A percentile compares a stretch with the other conserved stretches of the same genome.
Conservation (phyloP, 805 yeast genomes). For the Cyberlindnera meyerae region DNA sequence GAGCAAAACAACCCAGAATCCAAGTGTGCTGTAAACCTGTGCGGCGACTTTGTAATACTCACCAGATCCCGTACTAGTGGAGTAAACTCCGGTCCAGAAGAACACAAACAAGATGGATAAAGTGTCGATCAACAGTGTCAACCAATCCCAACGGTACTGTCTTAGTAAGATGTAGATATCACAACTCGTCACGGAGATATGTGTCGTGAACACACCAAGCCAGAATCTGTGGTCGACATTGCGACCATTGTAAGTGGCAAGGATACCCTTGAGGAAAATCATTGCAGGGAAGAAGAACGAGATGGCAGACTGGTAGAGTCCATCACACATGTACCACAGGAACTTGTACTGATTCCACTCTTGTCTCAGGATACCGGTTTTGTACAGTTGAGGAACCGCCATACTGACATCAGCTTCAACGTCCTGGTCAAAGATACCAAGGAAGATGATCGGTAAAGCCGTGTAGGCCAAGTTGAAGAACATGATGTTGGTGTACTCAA, state of each 20-base stretch:
- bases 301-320: conserved; percentile 67
- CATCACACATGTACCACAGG: conserved; percentile 71
- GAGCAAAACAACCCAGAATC: conserved; percentile 62
- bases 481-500: conserved; percentile 75
- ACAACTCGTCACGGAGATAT: conserved; percentile 61
- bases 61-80: conserved; percentile 42
- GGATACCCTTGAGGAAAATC: conserved; percentile 37
- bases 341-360: conserved; percentile 72
- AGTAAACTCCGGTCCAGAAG: conserved; percentile 79
- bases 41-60: conserved; percentile 66
- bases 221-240: conserved; percentile 64
- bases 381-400: conserved; percentile 69
- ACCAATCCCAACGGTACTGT: conserved; percentile 81
- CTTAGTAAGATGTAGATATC: conserved; percentile 60
- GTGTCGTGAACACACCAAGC: conserved; percentile 62
- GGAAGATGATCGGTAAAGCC: conserved; percentile 70
- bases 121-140: conserved; percentile 48
- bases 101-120: conserved; percentile 57
- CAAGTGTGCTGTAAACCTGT: conserved; percentile 53
- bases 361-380: conserved; percentile 62
- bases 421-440: conserved; percentile 80
- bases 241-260: conserved; percentile 49
- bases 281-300: conserved; percentile 72
- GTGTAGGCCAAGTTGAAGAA: conserved; percentile 82
- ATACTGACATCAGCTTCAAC: conserved; percentile 65